Percentiles rank a stretch among this genome's conserved stretches.
phyloP scores from a whole-genome alignment of 352 stramenopile genomes.

The Pythium sukuiense region DNA sequence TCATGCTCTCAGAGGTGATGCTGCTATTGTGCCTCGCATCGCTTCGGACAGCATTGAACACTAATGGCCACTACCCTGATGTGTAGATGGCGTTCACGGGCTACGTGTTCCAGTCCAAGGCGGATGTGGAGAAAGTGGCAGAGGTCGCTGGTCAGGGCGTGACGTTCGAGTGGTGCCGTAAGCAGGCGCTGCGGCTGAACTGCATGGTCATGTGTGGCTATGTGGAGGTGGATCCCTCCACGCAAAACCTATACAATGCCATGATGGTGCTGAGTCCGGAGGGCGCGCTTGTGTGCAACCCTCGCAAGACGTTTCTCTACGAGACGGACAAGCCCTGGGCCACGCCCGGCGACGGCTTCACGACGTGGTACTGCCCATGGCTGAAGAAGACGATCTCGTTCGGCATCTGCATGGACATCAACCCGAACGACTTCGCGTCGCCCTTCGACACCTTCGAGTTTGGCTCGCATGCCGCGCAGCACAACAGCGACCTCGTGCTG shows the following conservation, averaged over 20 bases:
- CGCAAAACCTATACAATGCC: conserved; percentile 63
- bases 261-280: conserved; percentile 78
- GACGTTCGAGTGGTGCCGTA: conserved; percentile 72
- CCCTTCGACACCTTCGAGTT: conserved; percentile 76
- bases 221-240: conserved; percentile 42
- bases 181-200: conserved; percentile 53
- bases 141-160: conserved; percentile 48
- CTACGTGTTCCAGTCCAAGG: conserved; percentile 70
- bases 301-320: conserved; percentile 83
- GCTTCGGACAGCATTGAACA: neutral
- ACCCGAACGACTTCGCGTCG: conserved; percentile 77
- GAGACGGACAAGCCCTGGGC: conserved; percentile 84
- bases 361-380: conserved; percentile 72
- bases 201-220: conserved; percentile 78
- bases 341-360: conserved; percentile 60
- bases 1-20: conserved; percentile 78
- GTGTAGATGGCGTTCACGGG: conserved; percentile 80
- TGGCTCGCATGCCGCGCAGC: conserved; percentile 43
- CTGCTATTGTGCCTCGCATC: neutral
- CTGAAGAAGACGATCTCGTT: conserved; percentile 79
- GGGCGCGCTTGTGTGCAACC: conserved; percentile 67
- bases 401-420: conserved; percentile 91
- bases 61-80: neutral
- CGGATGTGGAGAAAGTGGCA: conserved; percentile 58
- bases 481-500: conserved; percentile 70